Conservation (phyloP, 2,329 filamentous ascomycete species). For the Nakataea oryzae region DNA sequence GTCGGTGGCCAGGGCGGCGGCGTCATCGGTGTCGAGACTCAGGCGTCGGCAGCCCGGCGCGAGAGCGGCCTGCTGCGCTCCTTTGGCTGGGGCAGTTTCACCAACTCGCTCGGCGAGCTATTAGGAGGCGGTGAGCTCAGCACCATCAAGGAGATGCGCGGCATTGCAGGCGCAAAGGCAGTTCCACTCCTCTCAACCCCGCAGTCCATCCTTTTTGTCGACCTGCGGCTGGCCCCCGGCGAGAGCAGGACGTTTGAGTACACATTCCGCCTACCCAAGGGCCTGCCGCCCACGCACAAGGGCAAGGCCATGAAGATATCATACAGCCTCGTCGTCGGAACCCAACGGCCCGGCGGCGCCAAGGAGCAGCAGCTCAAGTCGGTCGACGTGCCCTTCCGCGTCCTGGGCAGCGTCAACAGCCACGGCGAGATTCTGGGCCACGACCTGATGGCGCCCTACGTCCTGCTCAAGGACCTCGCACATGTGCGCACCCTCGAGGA, state of each 20-base stretch:
- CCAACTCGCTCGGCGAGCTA: constrained; percentile 78
- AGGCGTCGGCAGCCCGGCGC: constrained; percentile 37
- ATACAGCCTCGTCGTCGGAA: constrained; percentile 85
- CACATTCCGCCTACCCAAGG: constrained; percentile 72
- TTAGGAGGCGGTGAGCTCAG: constrained; percentile 82
- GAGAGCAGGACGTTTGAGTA: constrained; percentile 86
- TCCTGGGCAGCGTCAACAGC: constrained; percentile 84
- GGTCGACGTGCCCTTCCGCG: constrained; percentile 86
- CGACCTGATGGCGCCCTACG: constrained; percentile 89
- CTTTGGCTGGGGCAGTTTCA: constrained; percentile 80
- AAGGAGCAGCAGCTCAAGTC: constrained; percentile 77
- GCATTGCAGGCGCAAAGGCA: constrained; percentile 72
- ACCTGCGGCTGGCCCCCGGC: constrained; percentile 75
- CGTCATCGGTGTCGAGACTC: constrained; percentile 68
- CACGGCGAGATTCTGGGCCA: constrained; percentile 84
- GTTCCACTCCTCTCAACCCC: constrained; percentile 90
- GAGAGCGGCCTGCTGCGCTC: constrained; percentile 72
- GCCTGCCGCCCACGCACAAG: constrained; percentile 81
- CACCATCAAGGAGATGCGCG: constrained; percentile 92
- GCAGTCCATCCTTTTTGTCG: constrained; percentile 92
- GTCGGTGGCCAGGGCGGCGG: constrained; percentile 71
- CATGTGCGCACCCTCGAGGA: constrained; percentile 28
- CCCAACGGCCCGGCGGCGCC: constrained; percentile 69
- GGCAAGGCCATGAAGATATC: constrained; percentile 90
- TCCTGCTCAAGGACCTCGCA: constrained; percentile 77